phyloP scores from a whole-genome alignment of 805 yeast species.

The Hanseniaspora pseudoguilliermondii region DNA sequence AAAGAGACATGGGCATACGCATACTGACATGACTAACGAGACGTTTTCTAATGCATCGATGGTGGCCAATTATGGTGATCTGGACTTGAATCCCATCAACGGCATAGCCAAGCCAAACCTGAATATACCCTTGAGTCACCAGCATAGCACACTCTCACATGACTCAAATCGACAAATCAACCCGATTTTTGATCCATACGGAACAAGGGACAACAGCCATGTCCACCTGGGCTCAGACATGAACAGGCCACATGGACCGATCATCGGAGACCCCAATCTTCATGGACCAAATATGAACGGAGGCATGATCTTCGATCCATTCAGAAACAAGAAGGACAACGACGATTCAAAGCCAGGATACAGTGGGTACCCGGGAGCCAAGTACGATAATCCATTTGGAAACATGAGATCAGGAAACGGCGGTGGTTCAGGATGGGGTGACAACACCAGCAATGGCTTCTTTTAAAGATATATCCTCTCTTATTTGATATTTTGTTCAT shows the following conservation, averaged over 20 bases:
- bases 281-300: not conserved
- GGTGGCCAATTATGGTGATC: slow-evolving; percentile 22
- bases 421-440: slow-evolving; percentile 15
- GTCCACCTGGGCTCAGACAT: not conserved
- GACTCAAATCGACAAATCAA: not conserved
- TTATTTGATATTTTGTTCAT: too few relatives aligned
- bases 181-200: slow-evolving; percentile 7
- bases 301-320: slow-evolving; percentile 28
- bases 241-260: slow-evolving; percentile 2
- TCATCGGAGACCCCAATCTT: not conserved
- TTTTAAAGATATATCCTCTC: not conserved
- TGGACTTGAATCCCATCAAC: slow-evolving; percentile 25
- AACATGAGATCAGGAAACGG: slow-evolving; percentile 11
- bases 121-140: not conserved
- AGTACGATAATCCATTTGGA: slow-evolving; percentile 27
- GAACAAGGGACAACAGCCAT: slow-evolving; percentile 3
- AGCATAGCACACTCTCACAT: not conserved
- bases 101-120: slow-evolving; percentile 17
- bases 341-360: slow-evolving; percentile 10
- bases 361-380: slow-evolving; percentile 24
- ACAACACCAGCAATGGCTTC: slow-evolving; percentile 5
- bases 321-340: slow-evolving; percentile 13
- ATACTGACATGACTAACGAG: slow-evolving; percentile 5
- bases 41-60: slow-evolving; percentile 3
- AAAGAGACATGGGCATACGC: slow-evolving; percentile 1